These are phyloP conservation scores for Globisporangium spiculum DNA, from an alignment of 352 stramenopile species.

Conservation along the genomic window DNA sequence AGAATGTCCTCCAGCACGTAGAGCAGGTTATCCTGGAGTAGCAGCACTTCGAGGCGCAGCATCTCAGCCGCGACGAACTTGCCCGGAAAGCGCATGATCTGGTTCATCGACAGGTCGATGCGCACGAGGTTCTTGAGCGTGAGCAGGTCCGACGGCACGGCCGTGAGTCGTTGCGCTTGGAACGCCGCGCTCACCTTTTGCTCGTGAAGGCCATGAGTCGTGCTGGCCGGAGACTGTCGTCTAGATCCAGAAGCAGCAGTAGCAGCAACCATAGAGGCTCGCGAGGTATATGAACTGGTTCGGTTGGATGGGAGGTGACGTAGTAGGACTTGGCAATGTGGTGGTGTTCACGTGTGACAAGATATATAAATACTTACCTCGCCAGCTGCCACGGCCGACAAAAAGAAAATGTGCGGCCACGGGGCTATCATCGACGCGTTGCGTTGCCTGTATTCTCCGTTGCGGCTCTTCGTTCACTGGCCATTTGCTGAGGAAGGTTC, in stretches of 20 bases:
- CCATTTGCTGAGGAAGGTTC: background rate
- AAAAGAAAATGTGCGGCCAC: background rate
- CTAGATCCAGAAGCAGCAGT: background rate
- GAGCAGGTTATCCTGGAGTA: conserved; percentile 53
- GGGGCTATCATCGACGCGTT: background rate
- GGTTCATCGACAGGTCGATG: conserved; percentile 62
- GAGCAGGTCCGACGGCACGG: conserved; percentile 45
- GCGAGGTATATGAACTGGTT: no score
- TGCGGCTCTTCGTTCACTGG: background rate
- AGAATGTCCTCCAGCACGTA: conserved; percentile 66
- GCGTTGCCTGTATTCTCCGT: background rate
- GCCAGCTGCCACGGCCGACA: no score
- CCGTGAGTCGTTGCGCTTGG: conserved; percentile 27
- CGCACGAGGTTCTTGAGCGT: conserved; percentile 47
- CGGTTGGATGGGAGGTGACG: no score
- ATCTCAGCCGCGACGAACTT: conserved; percentile 36
- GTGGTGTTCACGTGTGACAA: background rate
- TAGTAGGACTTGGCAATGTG: background rate
- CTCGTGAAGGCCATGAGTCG: conserved; percentile 13
- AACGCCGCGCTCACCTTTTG: conserved; percentile 43
- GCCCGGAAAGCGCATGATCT: conserved; percentile 58
- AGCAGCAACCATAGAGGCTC: background rate
- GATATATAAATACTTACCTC: background rate
- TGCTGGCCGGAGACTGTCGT: background rate
- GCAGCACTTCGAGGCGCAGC: conserved; percentile 45